Conservation (phyloP, 805 yeast species). For the Lipomyces kockii region DNA sequence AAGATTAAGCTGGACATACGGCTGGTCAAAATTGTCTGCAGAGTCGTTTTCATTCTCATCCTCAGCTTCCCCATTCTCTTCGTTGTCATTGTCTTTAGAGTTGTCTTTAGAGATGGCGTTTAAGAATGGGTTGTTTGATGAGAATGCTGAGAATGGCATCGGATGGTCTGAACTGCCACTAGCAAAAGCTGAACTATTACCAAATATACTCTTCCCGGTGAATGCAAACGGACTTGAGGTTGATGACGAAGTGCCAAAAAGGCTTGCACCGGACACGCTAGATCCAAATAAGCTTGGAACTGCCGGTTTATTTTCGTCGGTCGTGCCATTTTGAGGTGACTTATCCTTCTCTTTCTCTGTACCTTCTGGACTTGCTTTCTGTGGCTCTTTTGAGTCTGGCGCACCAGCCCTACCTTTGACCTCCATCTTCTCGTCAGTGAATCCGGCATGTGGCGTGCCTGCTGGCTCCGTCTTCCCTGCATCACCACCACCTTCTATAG, state of each 20-base stretch:
- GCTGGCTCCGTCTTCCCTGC: not conserved
- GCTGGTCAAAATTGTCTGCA: conserved; percentile 42
- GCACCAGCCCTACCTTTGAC: not conserved
- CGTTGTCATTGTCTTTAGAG: conserved; percentile 29
- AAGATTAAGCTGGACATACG: conserved; percentile 44
- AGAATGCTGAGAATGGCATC: conserved; percentile 16
- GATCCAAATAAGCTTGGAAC: not conserved
- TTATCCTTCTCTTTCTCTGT: not conserved
- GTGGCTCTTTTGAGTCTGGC: not conserved
- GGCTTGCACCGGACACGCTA: not conserved
- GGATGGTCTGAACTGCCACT: not conserved
- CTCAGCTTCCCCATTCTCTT: conserved; percentile 37
- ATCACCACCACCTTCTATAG: not conserved
- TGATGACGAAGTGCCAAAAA: conserved; percentile 1
- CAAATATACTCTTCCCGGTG: conserved; percentile 1
- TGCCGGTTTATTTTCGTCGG: conserved; percentile 5
- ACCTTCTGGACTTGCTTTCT: not conserved
- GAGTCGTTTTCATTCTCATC: conserved; percentile 32
- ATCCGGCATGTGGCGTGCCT: not conserved
- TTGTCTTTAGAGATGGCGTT: conserved; percentile 15
- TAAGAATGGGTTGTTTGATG: conserved; percentile 26
- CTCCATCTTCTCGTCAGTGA: not conserved
- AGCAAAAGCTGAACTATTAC: conserved; percentile 5
- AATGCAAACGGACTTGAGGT: conserved; percentile 5
- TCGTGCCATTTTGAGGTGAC: not conserved